Conservation (phyloP, 331 rosid species). For the Stylosanthes scabra region DNA sequence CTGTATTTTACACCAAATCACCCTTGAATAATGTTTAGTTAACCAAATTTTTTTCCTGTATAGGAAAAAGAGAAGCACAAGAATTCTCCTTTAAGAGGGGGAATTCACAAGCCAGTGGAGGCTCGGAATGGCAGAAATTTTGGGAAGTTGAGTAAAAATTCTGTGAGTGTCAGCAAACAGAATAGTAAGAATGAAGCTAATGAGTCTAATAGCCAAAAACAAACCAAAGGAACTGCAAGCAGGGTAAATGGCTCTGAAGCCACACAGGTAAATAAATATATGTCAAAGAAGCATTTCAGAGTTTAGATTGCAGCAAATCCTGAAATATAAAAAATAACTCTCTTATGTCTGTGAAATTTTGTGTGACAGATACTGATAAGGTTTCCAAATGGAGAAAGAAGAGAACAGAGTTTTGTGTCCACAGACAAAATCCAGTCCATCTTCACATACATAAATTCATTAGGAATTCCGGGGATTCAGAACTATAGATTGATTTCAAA, state of each 20-base stretch:
- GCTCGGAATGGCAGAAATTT: constrained; percentile 40
- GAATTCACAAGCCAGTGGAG: constrained; percentile 48
- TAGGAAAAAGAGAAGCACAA: constrained; percentile 65
- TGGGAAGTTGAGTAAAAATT: constrained; percentile 51
- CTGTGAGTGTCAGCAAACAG: constrained; percentile 30
- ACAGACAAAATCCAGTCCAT: constrained; percentile 72
- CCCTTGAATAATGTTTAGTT: not conserved
- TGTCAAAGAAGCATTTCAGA: no score
- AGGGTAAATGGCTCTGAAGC: constrained; percentile 54
- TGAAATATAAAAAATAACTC: no score
- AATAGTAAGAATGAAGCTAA: constrained; percentile 31
- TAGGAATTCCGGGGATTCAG: constrained; percentile 55
- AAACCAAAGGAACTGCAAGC: constrained; percentile 45
- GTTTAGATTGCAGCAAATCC: no score
- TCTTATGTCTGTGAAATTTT: not conserved
- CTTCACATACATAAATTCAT: constrained; percentile 71
- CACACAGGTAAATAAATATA: constrained; percentile 55
- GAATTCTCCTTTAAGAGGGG: constrained; percentile 43
- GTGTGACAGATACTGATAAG: constrained; percentile 72
- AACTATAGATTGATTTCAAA: constrained; percentile 76
- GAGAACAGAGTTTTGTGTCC: constrained; percentile 67
- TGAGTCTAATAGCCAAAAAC: constrained; percentile 47
- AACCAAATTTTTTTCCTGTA: constrained; percentile 33
- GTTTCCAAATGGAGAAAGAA: constrained; percentile 91
- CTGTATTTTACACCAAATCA: no score